Base-by-base conservation (phyloP, 148 eudicot species). In the Suaeda aralocaspica region DNA sequence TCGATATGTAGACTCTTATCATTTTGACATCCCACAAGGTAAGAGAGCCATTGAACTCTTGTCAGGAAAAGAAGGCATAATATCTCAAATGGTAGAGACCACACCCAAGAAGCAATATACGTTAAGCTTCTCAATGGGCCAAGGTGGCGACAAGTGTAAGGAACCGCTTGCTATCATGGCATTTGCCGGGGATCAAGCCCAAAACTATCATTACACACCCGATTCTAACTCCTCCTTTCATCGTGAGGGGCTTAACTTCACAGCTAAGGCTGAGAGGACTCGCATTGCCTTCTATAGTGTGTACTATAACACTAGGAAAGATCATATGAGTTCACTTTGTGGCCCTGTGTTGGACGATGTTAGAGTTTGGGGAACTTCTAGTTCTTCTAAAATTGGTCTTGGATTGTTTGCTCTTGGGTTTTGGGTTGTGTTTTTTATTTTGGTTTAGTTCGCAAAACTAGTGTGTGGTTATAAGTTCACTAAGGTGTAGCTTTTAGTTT, bases 271-370 rank as follows among this genome's bases (percentile, higher is more conserved):
- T 0, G 99, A 91, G 39, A 82, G 90, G 80, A 89, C 97, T 0
- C 81, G 99, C 16, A 78, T 94, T 28, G 97, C 97, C 3, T 94
- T 94, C 78, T 91, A 81, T 50, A 94, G 99, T 52, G 81, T 94
- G 59, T 94, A 94, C 74, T 94, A 94, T 72, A 94, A 94, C 72
- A 94, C 99, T 1, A 84, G 96, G 78, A 89, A 77, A n/a, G 99
- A 94, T 69, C 97, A 94, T 65, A 80, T 84, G 91, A 94, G 89
- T 85, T 94, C 99, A 41, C 76, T 94, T 59, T 94, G 99, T 77
- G 99, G 99, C 2, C 99, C 99, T 0, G 88, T 94, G 67, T 82
- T 94, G 74, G 99, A 94, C 72, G 97, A 91, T 79, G 89, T 94
- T 12, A 82, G 78, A 73, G 97, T 94, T 12, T 83, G 83, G 84